Percentiles rank a stretch among this genome's conserved stretches.
phyloP scores from a whole-genome alignment of 2,329 filamentous ascomycete species.

The Diaporthe ampelina region DNA sequence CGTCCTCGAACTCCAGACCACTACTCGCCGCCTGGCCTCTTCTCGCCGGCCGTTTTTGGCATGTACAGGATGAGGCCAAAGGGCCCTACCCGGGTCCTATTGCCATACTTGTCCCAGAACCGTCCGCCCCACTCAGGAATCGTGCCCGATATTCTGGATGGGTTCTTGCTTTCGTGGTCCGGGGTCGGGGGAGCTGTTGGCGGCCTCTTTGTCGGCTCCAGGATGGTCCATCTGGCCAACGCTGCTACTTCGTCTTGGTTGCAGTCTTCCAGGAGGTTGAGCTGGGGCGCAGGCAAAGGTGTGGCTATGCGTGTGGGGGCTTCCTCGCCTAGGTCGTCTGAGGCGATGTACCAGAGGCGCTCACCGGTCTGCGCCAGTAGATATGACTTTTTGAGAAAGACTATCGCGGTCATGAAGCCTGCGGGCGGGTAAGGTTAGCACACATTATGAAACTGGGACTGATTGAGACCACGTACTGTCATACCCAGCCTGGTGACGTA shows the following conservation, averaged over 20 bases:
- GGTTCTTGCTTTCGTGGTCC: too few relatives aligned
- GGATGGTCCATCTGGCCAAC: neutral
- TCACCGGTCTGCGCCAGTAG: constrained; percentile 19
- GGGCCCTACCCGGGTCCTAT: constrained; percentile 44
- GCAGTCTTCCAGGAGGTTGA: constrained; percentile 6
- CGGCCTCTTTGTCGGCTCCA: neutral
- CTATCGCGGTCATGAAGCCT: constrained; percentile 59
- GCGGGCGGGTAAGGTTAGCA: neutral
- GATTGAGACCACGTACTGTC: constrained; percentile 60
- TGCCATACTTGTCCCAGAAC: constrained; percentile 44
- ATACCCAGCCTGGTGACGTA: constrained; percentile 70
- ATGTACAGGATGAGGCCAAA: constrained; percentile 10
- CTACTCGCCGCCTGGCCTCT: neutral
- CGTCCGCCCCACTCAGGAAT: constrained; percentile 43
- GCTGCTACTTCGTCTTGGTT: neutral
- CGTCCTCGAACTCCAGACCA: neutral
- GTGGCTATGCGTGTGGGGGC: too few relatives aligned
- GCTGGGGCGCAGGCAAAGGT: too few relatives aligned
- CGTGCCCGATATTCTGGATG: neutral
- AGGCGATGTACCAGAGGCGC: constrained; percentile 1
- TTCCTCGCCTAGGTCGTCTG: constrained; percentile 1
- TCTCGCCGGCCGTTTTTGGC: neutral
- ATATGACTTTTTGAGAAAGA: constrained; percentile 53
- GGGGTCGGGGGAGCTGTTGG: neutral
- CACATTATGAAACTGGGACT: neutral